Evolutionary conservation across 257 asterid genomes (phyloP).

Genomic region (Euphrasia confusa): DNA sequence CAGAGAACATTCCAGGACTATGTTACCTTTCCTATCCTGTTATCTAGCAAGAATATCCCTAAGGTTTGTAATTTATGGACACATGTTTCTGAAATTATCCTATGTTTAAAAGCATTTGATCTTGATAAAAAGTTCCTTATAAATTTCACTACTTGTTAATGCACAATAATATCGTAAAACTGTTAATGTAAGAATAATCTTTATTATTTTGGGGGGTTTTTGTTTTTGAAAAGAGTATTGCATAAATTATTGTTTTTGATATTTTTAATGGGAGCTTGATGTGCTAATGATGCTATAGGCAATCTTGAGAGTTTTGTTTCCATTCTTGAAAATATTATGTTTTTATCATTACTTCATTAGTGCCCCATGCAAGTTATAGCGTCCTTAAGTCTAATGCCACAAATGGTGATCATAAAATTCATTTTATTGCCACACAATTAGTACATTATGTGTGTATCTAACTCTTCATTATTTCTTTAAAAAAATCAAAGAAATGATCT

Average conservation of each 20-base stretch:
- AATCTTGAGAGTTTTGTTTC: neutral
- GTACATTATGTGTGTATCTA: neutral
- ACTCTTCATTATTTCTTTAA: neutral
- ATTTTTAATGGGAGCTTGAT: neutral
- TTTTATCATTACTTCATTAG: neutral
- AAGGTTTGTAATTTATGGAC: slow-evolving; percentile 47
- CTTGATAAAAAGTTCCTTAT: neutral
- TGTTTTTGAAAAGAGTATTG: no score
- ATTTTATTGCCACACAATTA: neutral
- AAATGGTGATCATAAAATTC: neutral
- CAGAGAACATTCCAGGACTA: slow-evolving; percentile 51
- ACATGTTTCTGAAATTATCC: slow-evolving; percentile 6
- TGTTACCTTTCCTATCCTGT: slow-evolving; percentile 64
- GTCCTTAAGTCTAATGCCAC: neutral
- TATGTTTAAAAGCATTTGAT: neutral
- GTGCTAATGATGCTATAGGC: neutral
- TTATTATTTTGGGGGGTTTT: neutral
- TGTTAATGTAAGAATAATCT: neutral
- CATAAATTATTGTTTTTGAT: no score
- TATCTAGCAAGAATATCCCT: slow-evolving; percentile 41
- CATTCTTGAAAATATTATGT: neutral
- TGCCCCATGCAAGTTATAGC: neutral
- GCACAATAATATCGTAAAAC: neutral
- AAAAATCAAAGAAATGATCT: neutral
- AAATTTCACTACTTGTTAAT: neutral